Conservation (phyloP, 2,329 filamentous ascomycete genomes). For the Thielaviopsis populi region DNA sequence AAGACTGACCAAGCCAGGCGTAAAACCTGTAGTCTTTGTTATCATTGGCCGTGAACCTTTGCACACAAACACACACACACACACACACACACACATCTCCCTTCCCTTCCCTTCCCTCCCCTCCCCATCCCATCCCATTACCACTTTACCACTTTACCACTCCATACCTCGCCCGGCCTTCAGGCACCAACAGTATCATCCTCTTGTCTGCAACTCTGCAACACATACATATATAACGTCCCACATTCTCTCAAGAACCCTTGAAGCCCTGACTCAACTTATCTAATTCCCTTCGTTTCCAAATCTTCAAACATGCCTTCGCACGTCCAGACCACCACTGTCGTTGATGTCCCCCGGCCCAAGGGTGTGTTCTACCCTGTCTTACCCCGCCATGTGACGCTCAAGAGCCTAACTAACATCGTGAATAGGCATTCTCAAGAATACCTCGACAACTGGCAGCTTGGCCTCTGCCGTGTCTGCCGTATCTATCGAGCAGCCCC, state of each 20-base stretch:
- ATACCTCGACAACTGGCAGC: slow-evolving; percentile 44
- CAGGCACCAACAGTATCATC: not conserved
- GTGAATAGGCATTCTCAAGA: slow-evolving; percentile 75
- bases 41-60: not conserved
- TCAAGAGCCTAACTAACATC: not conserved
- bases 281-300: not conserved
- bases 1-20: not conserved
- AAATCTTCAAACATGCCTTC: slow-evolving; percentile 10
- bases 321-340: slow-evolving; percentile 4
- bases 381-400: not conserved
- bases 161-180: not conserved
- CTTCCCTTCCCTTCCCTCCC: not conserved
- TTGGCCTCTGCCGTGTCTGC: slow-evolving; percentile 42
- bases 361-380: slow-evolving; percentile 27
- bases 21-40: not conserved
- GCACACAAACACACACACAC: not conserved
- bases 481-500: slow-evolving; percentile 29
- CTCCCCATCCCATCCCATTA: not conserved
- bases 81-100: not conserved
- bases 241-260: not conserved
- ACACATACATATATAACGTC: not conserved
- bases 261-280: not conserved
- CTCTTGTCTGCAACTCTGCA: not conserved
- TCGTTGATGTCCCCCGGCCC: slow-evolving; percentile 28
- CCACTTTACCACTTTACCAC: not conserved